Base-by-base conservation (phyloP, 106 monocot genomes). In the Dendrobium chrysotoxum region DNA sequence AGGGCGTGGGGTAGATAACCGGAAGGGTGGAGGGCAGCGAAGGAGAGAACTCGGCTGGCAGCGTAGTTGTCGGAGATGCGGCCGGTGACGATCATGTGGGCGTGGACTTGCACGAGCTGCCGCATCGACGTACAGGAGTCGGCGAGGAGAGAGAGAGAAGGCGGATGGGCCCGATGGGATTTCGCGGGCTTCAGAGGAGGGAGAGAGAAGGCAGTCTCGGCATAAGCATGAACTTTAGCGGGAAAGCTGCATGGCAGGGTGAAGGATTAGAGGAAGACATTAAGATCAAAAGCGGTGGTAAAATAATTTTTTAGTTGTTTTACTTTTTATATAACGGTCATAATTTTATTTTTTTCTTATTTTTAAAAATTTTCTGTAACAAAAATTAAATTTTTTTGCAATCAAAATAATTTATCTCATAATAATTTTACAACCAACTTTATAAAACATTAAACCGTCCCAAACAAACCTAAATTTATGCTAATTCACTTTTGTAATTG, bases 11-110 rank as follows among this genome's bases (percentile, higher is more conserved):
- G 46, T 73, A 88, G 86, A 78, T 90, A 20, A 82, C 86, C 81
- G 78, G 76, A 54, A 72, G 87, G 87, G 73, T 75, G 80, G 75
- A 83, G 78, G 78, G 89, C 84, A 67, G 88, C 42, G 86, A 79
- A 89, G 77, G 86, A 79, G 78, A 94, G 78, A 80, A 91, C 61
- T 30, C 92, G 90, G 80, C 86, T 86, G 66, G 90, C 85, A 57
- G 91, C 88, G 89, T 86, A 92, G 87, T 84, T 87, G 84, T 96
- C 96, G 80, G 78, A 53, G 79, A 90, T 82, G 75, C 94, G 96
- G 54, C 80, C 91, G 84, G 87, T 84, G 87, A 89, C 83, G 83
- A 92, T 28, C 96, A 97, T 97, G 46, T 85, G 81, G 13, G 90
- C 92, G 85, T 93, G 90, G 80, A 93, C 87, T 77, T 89, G 88